Base-by-base conservation (phyloP, 345 rosid genomes). In the Brassica incana region DNA sequence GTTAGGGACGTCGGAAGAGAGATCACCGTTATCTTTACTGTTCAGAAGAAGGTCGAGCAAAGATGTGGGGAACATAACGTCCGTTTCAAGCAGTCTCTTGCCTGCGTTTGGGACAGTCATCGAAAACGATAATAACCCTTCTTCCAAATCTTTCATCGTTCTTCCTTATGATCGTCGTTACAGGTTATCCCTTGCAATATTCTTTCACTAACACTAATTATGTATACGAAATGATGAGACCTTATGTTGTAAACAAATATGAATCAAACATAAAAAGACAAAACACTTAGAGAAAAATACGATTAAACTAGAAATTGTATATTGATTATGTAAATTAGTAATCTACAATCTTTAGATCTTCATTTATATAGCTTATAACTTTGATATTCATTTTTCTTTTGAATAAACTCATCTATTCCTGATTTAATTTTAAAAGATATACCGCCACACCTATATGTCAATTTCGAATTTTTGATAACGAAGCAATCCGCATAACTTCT, bases 111-210 rank as follows among this genome's bases (percentile, higher is more conserved):
- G 98, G 14, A 91, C 89, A 0, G 85, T 87, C 32, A 80, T 92
- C 2, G 91, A 87, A 32, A 91, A 87, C 0, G 87, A 83, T 1
- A 15, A 83, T 0, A 23, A 85, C 75, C 29, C 85, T 56, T 77
- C 83, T 48, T 85, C 89, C 40, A 88, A 85, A 83, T 82, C 82
- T 79, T 84, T 45, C 62, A 85, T 87, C 7, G 82, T 95, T 36
- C 91, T 91, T 76, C 98, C 97, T 14, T 92, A 86, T 67, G 99
- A 95, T 73, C 89, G 86, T 40, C 84, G 99, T 90, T 95, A 95
- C 82, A 83, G 99, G 99, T 91, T 63, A n/a, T 52, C n/a, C n/a
- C 5, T 52, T 52, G 58, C 58, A 52, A n/a, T 52, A 52, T 52
- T 52, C 58, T 52, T 52, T 38, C 45, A 52, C 8, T 52, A n/a